A percentile compares a stretch with the other conserved stretches of the same genome.
phyloP scores from a whole-genome alignment of 2,329 filamentous ascomycete genomes.

The Metarhizium guizhouense region DNA sequence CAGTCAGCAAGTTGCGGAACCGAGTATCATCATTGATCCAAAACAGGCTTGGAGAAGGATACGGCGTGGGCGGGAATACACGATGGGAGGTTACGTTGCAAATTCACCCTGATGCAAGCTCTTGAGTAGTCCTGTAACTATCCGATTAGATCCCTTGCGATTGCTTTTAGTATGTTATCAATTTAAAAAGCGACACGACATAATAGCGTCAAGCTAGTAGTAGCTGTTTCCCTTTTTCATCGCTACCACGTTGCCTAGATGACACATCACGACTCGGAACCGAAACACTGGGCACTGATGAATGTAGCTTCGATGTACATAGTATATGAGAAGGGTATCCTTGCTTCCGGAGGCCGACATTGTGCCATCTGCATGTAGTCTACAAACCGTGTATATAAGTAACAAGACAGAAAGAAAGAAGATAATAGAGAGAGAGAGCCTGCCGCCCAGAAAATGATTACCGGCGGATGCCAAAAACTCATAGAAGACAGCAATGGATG shows the following conservation, averaged over 20 bases:
- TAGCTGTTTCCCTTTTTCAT: neutral
- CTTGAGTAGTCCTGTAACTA: constrained; percentile 7
- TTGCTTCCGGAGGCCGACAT: neutral
- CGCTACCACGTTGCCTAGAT: neutral
- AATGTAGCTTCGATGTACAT: neutral
- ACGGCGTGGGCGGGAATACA: constrained; percentile 68
- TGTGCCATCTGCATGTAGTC: neutral
- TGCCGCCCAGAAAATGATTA: neutral
- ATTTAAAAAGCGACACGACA: neutral
- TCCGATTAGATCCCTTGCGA: neutral
- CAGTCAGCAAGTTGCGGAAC: constrained; percentile 63
- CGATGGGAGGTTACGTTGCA: constrained; percentile 93
- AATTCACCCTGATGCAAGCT: constrained; percentile 38
- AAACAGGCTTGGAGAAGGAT: constrained; percentile 79
- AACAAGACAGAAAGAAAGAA: constrained; percentile 1
- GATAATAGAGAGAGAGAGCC: neutral
- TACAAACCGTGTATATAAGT: neutral
- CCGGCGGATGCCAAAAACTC: no score
- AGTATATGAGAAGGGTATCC: neutral
- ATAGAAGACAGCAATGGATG: no score
- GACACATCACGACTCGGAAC: neutral
- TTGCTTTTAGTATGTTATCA: neutral
- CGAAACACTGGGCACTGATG: neutral
- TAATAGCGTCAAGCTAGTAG: neutral
- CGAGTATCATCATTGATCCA: constrained; percentile 71